These are phyloP conservation scores for Tephrocybe sp. DNA, from an alignment of 768 basidiomycete species.

Conservation along the genomic window DNA sequence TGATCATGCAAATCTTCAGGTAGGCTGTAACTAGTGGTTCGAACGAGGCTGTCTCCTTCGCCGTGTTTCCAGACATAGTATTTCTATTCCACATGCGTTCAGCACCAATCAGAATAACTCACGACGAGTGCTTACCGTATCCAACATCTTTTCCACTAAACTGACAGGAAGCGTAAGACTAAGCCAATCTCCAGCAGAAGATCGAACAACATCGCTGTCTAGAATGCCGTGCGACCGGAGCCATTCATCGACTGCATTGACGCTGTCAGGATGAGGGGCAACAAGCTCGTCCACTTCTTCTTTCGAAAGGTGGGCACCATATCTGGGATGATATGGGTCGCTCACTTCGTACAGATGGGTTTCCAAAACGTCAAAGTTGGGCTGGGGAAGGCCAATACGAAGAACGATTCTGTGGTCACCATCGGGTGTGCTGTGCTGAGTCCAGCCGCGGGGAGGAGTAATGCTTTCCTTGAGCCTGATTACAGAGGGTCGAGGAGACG, in stretches of 20 bases:
- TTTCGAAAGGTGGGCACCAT: constrained; percentile 57
- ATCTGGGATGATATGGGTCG: constrained; percentile 49
- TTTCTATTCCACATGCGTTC: constrained; percentile 33
- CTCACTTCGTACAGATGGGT: constrained; percentile 53
- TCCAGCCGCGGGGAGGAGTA: constrained; percentile 46
- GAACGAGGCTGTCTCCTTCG: constrained; percentile 50
- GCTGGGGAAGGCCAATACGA: constrained; percentile 55
- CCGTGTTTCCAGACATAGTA: constrained; percentile 62
- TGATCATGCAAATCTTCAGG: constrained; percentile 56
- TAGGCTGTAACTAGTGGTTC: constrained; percentile 66
- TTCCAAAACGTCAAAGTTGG: constrained; percentile 45
- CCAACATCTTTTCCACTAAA: constrained; percentile 64
- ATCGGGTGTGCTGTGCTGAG: constrained; percentile 39
- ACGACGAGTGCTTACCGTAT: constrained; percentile 34
- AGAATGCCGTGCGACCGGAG: constrained; percentile 50
- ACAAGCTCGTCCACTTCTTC: constrained; percentile 63
- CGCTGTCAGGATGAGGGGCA: constrained; percentile 52
- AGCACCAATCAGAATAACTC: neutral
- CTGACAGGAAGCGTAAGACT: constrained; percentile 54
- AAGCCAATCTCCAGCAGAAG: constrained; percentile 67
- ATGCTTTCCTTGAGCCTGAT: constrained; percentile 32
- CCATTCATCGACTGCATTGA: constrained; percentile 61
- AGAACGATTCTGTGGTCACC: constrained; percentile 46
- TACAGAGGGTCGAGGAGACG: constrained; percentile 18
- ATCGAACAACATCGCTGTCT: constrained; percentile 42